Evolutionary conservation across 2,329 filamentous ascomycete genomes (phyloP).

Genomic region (Stagonosporopsis rhizophila): DNA sequence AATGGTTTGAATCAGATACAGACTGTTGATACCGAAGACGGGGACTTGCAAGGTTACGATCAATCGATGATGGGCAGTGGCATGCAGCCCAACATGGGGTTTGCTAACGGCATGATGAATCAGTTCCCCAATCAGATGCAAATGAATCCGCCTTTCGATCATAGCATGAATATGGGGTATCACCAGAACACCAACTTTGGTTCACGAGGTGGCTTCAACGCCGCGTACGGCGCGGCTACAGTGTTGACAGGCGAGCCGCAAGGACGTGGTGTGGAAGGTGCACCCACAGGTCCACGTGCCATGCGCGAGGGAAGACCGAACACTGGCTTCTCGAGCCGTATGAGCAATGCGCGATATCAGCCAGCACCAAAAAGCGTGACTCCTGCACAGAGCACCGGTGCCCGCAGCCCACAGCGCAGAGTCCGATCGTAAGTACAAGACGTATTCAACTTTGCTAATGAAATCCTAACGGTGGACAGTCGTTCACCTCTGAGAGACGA

Average conservation of each 20-base stretch:
- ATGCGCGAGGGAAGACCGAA: slow-evolving; percentile 91
- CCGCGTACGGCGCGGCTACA: slow-evolving; percentile 47
- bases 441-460: neutral
- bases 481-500: slow-evolving; percentile 46
- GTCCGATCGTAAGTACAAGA: slow-evolving; percentile 39
- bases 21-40: slow-evolving; percentile 41
- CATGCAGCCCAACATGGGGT: slow-evolving; percentile 36
- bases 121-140: slow-evolving; percentile 63
- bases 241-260: slow-evolving; percentile 49
- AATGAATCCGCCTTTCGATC: slow-evolving; percentile 50
- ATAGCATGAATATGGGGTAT: slow-evolving; percentile 50
- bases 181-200: slow-evolving; percentile 49
- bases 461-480: slow-evolving; percentile 25
- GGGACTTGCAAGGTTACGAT: slow-evolving; percentile 30
- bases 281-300: slow-evolving; percentile 91
- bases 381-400: slow-evolving; percentile 27
- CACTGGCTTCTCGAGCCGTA: slow-evolving; percentile 73
- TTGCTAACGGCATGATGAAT: slow-evolving; percentile 42
- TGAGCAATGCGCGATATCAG: slow-evolving; percentile 40
- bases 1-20: slow-evolving; percentile 45
- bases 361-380: slow-evolving; percentile 30
- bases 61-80: slow-evolving; percentile 39
- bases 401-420: slow-evolving; percentile 36
- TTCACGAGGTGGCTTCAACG: slow-evolving; percentile 56
- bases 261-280: slow-evolving; percentile 69